Conservation (phyloP, 140 eudicot species). For the Flaveria floridana region DNA sequence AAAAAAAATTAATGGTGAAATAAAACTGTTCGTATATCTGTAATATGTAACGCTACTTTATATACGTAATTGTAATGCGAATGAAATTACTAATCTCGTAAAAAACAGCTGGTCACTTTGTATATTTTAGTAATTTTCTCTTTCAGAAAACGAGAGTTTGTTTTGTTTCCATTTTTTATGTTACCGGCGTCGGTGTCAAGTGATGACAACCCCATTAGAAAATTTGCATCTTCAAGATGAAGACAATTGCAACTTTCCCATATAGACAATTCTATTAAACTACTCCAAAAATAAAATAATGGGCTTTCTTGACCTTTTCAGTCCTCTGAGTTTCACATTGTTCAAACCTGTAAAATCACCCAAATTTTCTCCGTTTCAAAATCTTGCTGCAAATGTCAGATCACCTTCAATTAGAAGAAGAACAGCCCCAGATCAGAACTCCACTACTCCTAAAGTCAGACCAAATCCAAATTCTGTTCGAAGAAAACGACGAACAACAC, state of each 20-base stretch:
- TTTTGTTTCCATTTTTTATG: not conserved
- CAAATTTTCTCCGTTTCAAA: conserved; percentile 13
- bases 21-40: too few relatives aligned
- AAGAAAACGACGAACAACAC: not conserved
- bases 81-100: too few relatives aligned
- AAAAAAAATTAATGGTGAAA: too few relatives aligned
- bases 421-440: conserved; percentile 29
- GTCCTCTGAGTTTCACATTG: not conserved
- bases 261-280: conserved; percentile 12
- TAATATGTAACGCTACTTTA: too few relatives aligned
- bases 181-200: not conserved
- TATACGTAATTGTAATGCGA: too few relatives aligned
- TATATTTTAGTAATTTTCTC: too few relatives aligned
- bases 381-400: conserved; percentile 26
- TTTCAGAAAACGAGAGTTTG: too few relatives aligned
- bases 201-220: conserved; percentile 4
- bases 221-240: conserved; percentile 32
- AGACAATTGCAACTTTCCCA: conserved; percentile 37
- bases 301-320: not conserved
- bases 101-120: too few relatives aligned
- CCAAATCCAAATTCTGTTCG: conserved; percentile 17
- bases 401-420: conserved; percentile 11
- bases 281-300: not conserved
- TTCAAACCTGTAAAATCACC: conserved; percentile 2
- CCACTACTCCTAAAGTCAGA: conserved; percentile 29